Evolutionary conservation across 352 stramenopile genomes (phyloP).

Genomic region (Peronosclerospora sorghi): DNA sequence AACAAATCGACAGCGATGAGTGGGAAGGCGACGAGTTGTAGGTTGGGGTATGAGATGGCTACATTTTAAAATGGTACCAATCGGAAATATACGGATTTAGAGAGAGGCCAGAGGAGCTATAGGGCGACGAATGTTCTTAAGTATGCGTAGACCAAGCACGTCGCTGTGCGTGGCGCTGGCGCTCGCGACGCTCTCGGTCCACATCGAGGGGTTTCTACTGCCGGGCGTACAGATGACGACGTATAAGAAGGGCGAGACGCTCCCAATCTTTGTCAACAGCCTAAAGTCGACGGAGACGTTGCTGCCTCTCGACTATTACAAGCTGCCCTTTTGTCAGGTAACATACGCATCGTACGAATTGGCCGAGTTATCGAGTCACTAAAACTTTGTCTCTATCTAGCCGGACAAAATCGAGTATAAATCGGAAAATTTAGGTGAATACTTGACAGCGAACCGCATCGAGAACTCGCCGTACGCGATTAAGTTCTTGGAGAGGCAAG

Average conservation of each 20-base stretch:
- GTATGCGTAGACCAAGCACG: slow-evolving; percentile 10
- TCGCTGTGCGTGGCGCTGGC: slow-evolving; percentile 20
- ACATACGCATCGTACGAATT: background rate
- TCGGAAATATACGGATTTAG: no score
- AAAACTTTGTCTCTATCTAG: slow-evolving; percentile 9
- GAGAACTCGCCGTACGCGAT: slow-evolving; percentile 97
- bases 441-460: slow-evolving; percentile 97
- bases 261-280: slow-evolving; percentile 91
- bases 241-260: slow-evolving; percentile 72
- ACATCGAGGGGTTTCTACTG: slow-evolving; percentile 45
- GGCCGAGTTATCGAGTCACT: background rate
- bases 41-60: background rate
- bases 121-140: no score
- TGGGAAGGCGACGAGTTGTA: slow-evolving; percentile 61
- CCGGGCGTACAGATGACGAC: slow-evolving; percentile 83
- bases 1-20: slow-evolving; percentile 24
- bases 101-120: no score
- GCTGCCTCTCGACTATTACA: slow-evolving; percentile 97
- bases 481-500: slow-evolving; percentile 72
- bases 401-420: slow-evolving; percentile 90
- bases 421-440: slow-evolving; percentile 98
- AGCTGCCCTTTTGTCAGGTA: slow-evolving; percentile 92
- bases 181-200: slow-evolving; percentile 5
- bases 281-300: slow-evolving; percentile 92
- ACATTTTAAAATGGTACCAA: background rate